These are phyloP conservation scores for Bretziella fagacearum DNA, from an alignment of 2,329 filamentous ascomycete genomes.

Conservation along the genomic window DNA sequence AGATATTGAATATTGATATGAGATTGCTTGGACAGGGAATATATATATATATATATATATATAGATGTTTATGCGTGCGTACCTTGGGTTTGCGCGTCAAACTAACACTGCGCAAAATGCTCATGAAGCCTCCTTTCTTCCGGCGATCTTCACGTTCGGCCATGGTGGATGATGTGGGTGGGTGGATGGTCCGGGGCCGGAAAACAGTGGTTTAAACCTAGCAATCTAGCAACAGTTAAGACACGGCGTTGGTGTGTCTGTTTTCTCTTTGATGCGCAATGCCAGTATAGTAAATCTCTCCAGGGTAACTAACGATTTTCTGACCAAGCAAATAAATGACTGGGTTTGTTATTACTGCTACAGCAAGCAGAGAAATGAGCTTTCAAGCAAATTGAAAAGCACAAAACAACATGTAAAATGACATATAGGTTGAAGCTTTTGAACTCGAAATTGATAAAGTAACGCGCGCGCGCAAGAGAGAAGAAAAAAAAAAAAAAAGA, in stretches of 20 bases:
- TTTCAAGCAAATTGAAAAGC: not conserved
- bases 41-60: too few species aligned
- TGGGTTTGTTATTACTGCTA: not conserved
- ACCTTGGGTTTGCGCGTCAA: slow-evolving; percentile 12
- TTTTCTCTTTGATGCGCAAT: too few species aligned
- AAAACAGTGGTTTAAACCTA: too few species aligned
- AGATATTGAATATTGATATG: too few species aligned
- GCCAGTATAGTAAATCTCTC: too few species aligned
- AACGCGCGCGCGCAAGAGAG: not conserved
- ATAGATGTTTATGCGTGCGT: too few species aligned
- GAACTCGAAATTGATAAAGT: not conserved
- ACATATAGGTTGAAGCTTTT: not conserved
- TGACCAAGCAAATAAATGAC: not conserved
- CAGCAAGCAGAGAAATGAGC: not conserved
- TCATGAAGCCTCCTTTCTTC: slow-evolving; percentile 8
- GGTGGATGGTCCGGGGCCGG: too few species aligned
- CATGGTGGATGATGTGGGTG: slow-evolving; percentile 6
- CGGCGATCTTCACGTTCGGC: slow-evolving; percentile 13
- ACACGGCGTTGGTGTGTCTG: too few species aligned
- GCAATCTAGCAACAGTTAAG: too few species aligned
- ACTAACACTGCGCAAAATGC: slow-evolving; percentile 15
- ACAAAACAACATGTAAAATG: slow-evolving; percentile 1
- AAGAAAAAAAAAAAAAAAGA: slow-evolving; percentile 6
- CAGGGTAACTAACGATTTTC: not conserved
- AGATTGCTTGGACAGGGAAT: too few species aligned